Conservation (phyloP, 805 yeast species). For the Sporopachydermia quercuum region DNA sequence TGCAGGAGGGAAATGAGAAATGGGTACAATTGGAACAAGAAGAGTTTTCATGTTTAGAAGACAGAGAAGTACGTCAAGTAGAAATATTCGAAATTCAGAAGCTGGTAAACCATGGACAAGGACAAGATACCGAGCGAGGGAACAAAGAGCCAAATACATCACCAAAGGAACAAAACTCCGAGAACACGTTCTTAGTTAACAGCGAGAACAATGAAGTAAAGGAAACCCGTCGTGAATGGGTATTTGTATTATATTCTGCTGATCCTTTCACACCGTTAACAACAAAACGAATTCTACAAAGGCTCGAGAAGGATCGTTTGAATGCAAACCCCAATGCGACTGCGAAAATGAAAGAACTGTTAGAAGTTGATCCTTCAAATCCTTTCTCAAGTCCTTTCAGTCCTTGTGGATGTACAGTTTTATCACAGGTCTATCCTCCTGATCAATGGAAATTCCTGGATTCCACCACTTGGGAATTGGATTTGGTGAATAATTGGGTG, state of each 20-base stretch:
- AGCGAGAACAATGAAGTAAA: not conserved
- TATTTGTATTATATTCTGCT: constrained; percentile 4
- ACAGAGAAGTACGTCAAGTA: constrained; percentile 33
- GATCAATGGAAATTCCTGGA: constrained; percentile 11
- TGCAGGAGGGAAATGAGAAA: constrained; percentile 5
- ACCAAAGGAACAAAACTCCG: not conserved
- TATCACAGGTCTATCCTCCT: constrained; percentile 11
- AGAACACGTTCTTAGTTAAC: not conserved
- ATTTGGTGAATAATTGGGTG: constrained; percentile 57
- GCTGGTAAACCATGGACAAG: constrained; percentile 29
- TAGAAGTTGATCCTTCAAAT: not conserved
- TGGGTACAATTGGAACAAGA: constrained; percentile 28
- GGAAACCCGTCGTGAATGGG: constrained; percentile 8
- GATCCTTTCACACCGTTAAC: constrained; percentile 9
- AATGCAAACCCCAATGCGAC: not conserved
- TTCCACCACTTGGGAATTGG: constrained; percentile 43
- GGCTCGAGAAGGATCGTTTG: not conserved
- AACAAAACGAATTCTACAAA: constrained; percentile 6
- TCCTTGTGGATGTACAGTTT: constrained; percentile 4
- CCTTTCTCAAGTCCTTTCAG: not conserved
- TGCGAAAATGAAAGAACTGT: not conserved
- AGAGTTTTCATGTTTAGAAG: constrained; percentile 25
- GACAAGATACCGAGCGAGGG: constrained; percentile 19
- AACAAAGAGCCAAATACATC: constrained; percentile 2
- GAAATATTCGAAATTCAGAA: constrained; percentile 59